A percentile compares a stretch with the other conserved stretches of the same genome.
Evolutionary conservation across 2,329 filamentous ascomycete genomes (phyloP).

Genomic region (Epicoccum nigrum): DNA sequence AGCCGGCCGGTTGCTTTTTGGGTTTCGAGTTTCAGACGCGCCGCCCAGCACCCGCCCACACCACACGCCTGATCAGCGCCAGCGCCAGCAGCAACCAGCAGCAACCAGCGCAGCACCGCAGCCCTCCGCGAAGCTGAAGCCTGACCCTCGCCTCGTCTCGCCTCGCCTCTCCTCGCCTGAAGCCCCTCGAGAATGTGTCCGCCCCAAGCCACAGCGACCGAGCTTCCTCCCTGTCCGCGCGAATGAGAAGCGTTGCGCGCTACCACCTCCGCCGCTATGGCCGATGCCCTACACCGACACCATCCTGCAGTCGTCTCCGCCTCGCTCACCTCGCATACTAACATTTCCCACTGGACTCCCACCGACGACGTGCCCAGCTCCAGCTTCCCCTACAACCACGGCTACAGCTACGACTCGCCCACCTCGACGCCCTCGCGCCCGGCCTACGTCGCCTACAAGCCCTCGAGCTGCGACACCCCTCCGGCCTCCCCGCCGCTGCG

Average conservation of each 20-base stretch:
- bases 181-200: conserved; percentile 33
- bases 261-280: conserved; percentile 32
- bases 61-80: background rate
- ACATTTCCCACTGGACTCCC: conserved; percentile 12
- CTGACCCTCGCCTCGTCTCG: too few relatives aligned
- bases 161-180: background rate
- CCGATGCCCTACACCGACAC: conserved; percentile 30
- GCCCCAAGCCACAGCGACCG: conserved; percentile 19
- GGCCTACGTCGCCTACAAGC: conserved; percentile 34
- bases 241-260: conserved; percentile 36
- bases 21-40: conserved; percentile 10
- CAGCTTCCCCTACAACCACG: conserved; percentile 16
- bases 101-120: background rate
- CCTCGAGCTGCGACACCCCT: conserved; percentile 37
- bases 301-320: conserved; percentile 23
- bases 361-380: conserved; percentile 9
- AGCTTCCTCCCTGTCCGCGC: conserved; percentile 29
- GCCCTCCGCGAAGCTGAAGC: too few relatives aligned
- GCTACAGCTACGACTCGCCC: conserved; percentile 8
- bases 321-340: background rate
- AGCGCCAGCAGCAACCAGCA: background rate
- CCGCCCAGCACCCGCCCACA: conserved; percentile 1
- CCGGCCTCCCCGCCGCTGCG: conserved; percentile 42
- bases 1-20: conserved; percentile 9
- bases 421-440: conserved; percentile 16